A percentile compares a stretch with the other conserved stretches of the same genome.
phyloP scores from a whole-genome alignment of 2,329 filamentous ascomycete species.

The Cryphonectria parasitica region DNA sequence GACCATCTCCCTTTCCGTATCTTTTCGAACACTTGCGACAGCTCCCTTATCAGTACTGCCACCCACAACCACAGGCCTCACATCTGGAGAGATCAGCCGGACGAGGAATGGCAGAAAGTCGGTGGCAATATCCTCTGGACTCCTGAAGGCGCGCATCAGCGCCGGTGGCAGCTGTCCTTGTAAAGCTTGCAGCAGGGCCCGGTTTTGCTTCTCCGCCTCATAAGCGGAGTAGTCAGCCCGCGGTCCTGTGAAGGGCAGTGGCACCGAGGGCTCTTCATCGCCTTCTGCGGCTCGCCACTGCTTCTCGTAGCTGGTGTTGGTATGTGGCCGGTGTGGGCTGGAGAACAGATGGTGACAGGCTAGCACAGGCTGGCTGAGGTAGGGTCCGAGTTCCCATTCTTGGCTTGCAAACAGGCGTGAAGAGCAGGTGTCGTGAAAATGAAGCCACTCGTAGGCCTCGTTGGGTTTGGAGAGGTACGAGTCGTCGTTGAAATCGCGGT shows the following conservation, averaged over 20 bases:
- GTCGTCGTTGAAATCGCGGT: conserved; percentile 91
- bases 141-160: conserved; percentile 77
- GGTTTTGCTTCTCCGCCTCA: conserved; percentile 80
- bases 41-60: conserved; percentile 63
- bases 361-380: conserved; percentile 83
- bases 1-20: conserved; percentile 81
- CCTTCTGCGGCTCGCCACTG: conserved; percentile 47
- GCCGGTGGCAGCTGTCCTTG: conserved; percentile 73
- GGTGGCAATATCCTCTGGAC: conserved; percentile 73
- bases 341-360: conserved; percentile 93
- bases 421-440: conserved; percentile 87
- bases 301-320: conserved; percentile 47
- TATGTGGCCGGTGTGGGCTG: conserved; percentile 61
- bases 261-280: conserved; percentile 55
- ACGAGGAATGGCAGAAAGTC: conserved; percentile 86
- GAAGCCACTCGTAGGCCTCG: conserved; percentile 88
- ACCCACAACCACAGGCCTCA: conserved; percentile 84
- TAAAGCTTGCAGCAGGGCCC: conserved; percentile 71
- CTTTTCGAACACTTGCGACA: conserved; percentile 81
- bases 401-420: conserved; percentile 79
- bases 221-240: conserved; percentile 80
- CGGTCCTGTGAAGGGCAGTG: conserved; percentile 78
- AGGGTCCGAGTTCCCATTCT: conserved; percentile 89
- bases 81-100: conserved; percentile 82
- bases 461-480: conserved; percentile 86